A percentile compares a stretch with the other conserved stretches of the same genome.
Evolutionary conservation across 1,284 basidiomycete genomes (phyloP).

Genomic region (Sporisorium sorghi): DNA sequence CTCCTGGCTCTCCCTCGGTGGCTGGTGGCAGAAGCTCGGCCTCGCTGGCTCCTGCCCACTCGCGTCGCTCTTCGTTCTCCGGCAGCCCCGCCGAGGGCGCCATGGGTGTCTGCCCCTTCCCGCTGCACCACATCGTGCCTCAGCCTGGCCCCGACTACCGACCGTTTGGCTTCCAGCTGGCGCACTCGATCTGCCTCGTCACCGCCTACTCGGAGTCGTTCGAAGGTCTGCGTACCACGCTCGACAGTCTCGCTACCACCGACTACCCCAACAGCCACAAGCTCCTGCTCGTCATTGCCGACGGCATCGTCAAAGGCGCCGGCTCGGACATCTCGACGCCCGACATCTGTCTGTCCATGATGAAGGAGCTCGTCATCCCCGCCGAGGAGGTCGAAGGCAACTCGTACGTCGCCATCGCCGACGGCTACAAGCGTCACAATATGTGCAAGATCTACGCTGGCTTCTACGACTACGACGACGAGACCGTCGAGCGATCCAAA

Average conservation of each 20-base stretch:
- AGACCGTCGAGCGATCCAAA: conserved; percentile 90
- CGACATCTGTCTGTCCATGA: conserved; percentile 94
- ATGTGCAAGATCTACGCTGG: conserved; percentile 99
- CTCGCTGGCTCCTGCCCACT: conserved; percentile 73
- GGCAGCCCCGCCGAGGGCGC: conserved; percentile 51
- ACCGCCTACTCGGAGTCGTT: conserved; percentile 98
- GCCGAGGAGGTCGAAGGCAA: conserved; percentile 89
- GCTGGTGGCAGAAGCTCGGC: conserved; percentile 84
- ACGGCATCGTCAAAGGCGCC: conserved; percentile 95
- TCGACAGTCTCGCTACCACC: conserved; percentile 96
- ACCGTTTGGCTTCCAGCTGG: conserved; percentile 95
- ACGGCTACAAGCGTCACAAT: conserved; percentile 98
- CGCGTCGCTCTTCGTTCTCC: conserved; percentile 63
- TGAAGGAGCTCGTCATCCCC: conserved; percentile 92
- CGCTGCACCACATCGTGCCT: conserved; percentile 86
- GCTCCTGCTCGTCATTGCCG: conserved; percentile 92
- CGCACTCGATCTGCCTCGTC: conserved; percentile 93
- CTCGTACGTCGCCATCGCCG: conserved; percentile 97
- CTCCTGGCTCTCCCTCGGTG: conserved; percentile 81
- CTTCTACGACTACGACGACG: conserved; percentile 94
- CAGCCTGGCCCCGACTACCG: conserved; percentile 91
- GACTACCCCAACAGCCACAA: conserved; percentile 99
- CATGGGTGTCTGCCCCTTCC: conserved; percentile 78
- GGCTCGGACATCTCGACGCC: conserved; percentile 73
- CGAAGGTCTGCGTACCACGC: conserved; percentile 93